Base-by-base conservation (phyloP, 768 basidiomycete genomes). In the Leucosporidium yakuticum region DNA sequence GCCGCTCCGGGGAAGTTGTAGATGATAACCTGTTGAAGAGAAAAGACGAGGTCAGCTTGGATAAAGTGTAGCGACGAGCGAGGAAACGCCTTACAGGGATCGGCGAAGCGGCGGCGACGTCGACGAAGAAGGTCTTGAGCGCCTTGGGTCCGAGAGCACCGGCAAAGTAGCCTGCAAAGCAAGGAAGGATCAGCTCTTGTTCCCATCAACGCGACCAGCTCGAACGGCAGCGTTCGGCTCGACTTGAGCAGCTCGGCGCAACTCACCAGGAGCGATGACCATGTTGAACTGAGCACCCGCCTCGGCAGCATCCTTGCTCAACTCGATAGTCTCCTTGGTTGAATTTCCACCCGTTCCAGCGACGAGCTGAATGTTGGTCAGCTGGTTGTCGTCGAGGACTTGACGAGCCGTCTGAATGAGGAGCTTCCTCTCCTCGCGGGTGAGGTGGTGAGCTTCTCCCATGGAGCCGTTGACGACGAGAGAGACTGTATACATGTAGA, bases 251-350 rank as follows among this genome's bases (percentile, higher is more conserved):
- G 8, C 71, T 66, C 49, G 69, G 64, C 55, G 75, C 53, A 53
- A 63, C 74, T 65, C 62, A 76, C 55, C 75, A 51, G 88, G 87
- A 27, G 86, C 82, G 76, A 95, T 93, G 69, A 90, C 88, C 73
- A 95, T 91, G 48, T 83, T 84, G 74, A 85, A 88, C 78, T 95
- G 91, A 8, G 94, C 92, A 32, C 94, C 93, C 29, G 88, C 88
- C 25, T 81, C 82, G 19, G 89, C 91, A 23, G 91, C 91, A 77
- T 89, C 86, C 48, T 84, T 76, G 73, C 86, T 87, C 21, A 92
- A 82, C 75, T 82, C 78, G 78, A 84, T 83, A 44, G 89, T 91
- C 77, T 90, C 89, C 23, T 86, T 82, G 0, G 89, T 86, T 2
- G 88, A 89, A 69, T 86, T 88, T 1, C 87, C 88, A 1, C 91